Evolutionary conservation across 768 basidiomycete species (phyloP), one percentile per base, ranked within the genome.

Genomic region (Agaricus blazei): DNA sequence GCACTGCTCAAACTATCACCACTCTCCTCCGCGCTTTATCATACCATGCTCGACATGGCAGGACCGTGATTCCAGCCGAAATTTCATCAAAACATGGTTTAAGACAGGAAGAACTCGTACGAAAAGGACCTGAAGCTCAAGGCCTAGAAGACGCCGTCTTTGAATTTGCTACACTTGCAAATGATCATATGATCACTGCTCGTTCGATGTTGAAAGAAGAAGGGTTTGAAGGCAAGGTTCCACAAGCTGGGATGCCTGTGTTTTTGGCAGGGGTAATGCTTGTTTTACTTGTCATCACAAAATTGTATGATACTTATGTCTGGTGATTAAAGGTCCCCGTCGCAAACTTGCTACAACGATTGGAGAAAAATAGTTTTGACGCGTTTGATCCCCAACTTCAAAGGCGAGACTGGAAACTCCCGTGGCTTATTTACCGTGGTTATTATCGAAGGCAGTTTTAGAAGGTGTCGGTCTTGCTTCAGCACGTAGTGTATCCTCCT

Each of bases 71-170:
- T 36, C 92, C 91, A 9, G 84, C 87, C 26, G 90, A 92, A 63
- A 80, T 93, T 53, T 90, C 89, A 12, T 85, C 88, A 41, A 85
- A 78, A 58, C 87, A 91, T 60, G 80, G 82, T 19, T 86, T 93
- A 19, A 81, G 74, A 58, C 90, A 92, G 67, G 90, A 94, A 65
- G 85, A 89, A 14, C 83, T 93, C 14, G 84, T 91, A 64, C 76
- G 82, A 43, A 70, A 72, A 31, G 83, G 84, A 4, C 70, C 72
- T 12, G 61, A 71, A 9, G 83, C 84, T 43, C 68, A 77, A 46
- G 87, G 82, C 1, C 73, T 93, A 14, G 82, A 82, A 48, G 85
- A 90, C 57, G 90, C 91, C 0, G 87, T 90, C 28, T 94, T 82
- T 64, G 89, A 92, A 63, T 84, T 93, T 68, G 91, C 92, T 34